These are phyloP conservation scores for Grosmannia clavigera DNA, from an alignment of 2,329 filamentous ascomycete species.

Conservation along the genomic window DNA sequence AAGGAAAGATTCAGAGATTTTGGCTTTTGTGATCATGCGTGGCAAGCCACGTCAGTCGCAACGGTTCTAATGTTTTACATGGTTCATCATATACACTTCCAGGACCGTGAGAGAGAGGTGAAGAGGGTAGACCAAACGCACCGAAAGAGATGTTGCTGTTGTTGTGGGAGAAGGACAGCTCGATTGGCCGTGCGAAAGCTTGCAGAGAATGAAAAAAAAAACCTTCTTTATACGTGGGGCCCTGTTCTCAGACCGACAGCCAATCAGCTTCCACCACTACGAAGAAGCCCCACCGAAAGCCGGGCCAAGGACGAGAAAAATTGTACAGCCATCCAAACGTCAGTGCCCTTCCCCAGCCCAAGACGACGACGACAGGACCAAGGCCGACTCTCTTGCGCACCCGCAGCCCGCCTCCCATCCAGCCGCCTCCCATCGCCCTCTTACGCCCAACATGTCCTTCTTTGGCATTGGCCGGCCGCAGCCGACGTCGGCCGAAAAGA, in stretches of 20 bases:
- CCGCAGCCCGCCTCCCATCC: neutral
- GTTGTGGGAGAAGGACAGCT: neutral
- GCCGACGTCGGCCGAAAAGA: conserved; percentile 92
- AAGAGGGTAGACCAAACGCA: neutral
- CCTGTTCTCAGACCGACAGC: neutral
- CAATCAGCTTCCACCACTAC: neutral
- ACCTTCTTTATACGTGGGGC: neutral
- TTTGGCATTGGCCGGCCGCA: conserved; percentile 50
- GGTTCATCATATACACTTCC: conserved; percentile 32
- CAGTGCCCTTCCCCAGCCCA: neutral
- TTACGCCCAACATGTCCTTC: conserved; percentile 12
- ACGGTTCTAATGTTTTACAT: conserved; percentile 42
- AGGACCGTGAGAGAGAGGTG: neutral
- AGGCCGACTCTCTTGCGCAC: neutral
- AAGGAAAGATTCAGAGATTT: conserved; percentile 20
- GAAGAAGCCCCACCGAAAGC: too few relatives aligned
- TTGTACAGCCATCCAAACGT: neutral
- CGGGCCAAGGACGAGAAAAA: too few relatives aligned
- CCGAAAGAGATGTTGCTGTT: neutral
- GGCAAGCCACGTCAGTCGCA: conserved; percentile 40
- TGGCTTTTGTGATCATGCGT: conserved; percentile 42
- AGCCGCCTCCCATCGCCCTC: neutral
- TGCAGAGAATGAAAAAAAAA: neutral
- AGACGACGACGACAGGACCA: neutral
- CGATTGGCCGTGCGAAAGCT: neutral